Conservation (phyloP, 1,284 basidiomycete species). For the Phylloporus sp. region DNA sequence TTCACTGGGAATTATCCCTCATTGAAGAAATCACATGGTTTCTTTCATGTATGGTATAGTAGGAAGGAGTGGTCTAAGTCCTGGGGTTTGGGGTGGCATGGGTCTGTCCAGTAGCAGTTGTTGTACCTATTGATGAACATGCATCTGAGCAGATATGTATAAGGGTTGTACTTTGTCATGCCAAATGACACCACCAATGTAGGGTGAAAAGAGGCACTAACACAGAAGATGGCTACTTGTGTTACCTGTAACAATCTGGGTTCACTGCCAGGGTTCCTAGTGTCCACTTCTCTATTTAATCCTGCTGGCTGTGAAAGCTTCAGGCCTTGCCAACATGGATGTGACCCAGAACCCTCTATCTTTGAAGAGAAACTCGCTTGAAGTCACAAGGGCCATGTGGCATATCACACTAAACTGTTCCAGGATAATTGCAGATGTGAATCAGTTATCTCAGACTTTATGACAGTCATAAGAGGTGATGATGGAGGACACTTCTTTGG, state of each 20-base stretch:
- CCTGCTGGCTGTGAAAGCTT: conserved; percentile 45
- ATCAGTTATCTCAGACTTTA: conserved; percentile 86
- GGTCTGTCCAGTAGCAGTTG: conserved; percentile 4
- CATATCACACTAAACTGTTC: conserved; percentile 86
- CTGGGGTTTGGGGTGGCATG: too few relatives aligned
- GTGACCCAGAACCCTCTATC: conserved; percentile 89
- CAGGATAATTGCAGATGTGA: conserved; percentile 74
- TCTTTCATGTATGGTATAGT: conserved; percentile 86
- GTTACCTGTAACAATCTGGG: conserved; percentile 37
- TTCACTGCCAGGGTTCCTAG: conserved; percentile 26
- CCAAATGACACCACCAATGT: conserved; percentile 66
- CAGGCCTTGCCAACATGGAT: conserved; percentile 73
- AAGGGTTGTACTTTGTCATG: conserved; percentile 80
- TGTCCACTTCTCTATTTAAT: conserved; percentile 39
- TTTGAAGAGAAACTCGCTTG: conserved; percentile 89
- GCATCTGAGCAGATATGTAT: conserved; percentile 78
- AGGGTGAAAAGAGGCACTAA: conserved; percentile 79
- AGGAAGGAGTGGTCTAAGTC: too few relatives aligned
- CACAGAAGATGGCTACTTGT: conserved; percentile 74
- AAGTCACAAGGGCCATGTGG: conserved; percentile 72
- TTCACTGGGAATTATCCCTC: conserved; percentile 48
- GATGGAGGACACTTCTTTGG: conserved; percentile 86
- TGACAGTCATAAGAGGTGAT: conserved; percentile 78
- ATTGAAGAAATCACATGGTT: conserved; percentile 96
- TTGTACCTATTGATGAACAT: conserved; percentile 95